Percentiles rank a stretch among this genome's conserved stretches.
These are phyloP conservation scores for Anethum foeniculum DNA, from an alignment of 140 eudicot genomes.

Conservation along the genomic window DNA sequence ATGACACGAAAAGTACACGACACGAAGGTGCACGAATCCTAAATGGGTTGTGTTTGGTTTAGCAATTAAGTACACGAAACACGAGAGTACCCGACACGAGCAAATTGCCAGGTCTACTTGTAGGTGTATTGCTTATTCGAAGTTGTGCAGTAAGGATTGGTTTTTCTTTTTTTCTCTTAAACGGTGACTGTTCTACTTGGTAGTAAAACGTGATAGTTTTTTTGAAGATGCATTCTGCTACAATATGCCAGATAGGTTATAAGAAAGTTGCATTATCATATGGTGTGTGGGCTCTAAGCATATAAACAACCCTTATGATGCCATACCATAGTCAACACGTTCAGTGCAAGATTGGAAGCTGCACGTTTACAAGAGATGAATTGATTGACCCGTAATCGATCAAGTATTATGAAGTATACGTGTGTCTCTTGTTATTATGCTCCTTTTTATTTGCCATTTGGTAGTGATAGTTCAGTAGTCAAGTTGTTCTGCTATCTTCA, in stretches of 20 bases:
- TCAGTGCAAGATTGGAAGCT: background rate
- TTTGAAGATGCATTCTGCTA: background rate
- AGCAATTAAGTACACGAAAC: no score
- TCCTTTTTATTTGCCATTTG: slow-evolving; percentile 20
- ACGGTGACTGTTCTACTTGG: background rate
- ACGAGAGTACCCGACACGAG: background rate
- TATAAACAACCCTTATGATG: slow-evolving; percentile 1
- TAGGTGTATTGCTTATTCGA: background rate
- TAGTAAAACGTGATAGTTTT: no score
- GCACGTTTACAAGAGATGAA: slow-evolving; percentile 14
- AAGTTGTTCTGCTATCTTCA: slow-evolving; percentile 17
- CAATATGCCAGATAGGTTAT: background rate
- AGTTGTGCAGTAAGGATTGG: slow-evolving; percentile 1
- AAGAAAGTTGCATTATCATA: background rate
- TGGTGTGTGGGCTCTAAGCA: background rate
- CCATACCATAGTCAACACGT: background rate
- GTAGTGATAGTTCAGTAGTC: slow-evolving; percentile 29
- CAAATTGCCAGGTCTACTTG: background rate
- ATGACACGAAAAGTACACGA: no score
- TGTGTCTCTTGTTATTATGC: slow-evolving; percentile 16
- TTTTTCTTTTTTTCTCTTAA: background rate
- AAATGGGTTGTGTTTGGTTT: no score
- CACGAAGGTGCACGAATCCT: no score
- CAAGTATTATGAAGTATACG: slow-evolving; percentile 16
- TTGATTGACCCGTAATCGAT: slow-evolving; percentile 15